Conservation (phyloP, 2,329 filamentous ascomycete genomes). For the Ascochyta koolunga region DNA sequence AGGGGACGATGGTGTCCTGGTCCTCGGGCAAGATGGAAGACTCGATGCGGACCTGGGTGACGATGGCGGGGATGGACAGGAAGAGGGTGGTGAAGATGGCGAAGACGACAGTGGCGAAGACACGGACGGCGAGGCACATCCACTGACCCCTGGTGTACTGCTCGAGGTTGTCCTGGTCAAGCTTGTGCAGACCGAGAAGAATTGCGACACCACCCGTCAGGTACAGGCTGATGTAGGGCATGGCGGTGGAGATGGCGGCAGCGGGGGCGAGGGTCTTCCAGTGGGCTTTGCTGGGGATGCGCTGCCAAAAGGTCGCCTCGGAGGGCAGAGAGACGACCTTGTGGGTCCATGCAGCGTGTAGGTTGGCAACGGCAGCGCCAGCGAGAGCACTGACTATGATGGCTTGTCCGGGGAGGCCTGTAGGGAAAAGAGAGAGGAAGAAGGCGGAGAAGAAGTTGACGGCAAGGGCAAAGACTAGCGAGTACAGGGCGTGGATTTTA, state of each 20-base stretch:
- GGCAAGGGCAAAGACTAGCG: slow-evolving; percentile 34
- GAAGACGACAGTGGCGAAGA: slow-evolving; percentile 46
- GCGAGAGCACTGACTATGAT: slow-evolving; percentile 63
- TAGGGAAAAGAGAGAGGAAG: slow-evolving; percentile 54
- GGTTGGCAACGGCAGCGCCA: slow-evolving; percentile 67
- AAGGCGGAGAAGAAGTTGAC: slow-evolving; percentile 37
- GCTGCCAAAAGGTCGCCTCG: slow-evolving; percentile 64
- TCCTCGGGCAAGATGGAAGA: slow-evolving; percentile 83
- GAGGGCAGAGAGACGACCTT: slow-evolving; percentile 77
- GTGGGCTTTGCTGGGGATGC: slow-evolving; percentile 69
- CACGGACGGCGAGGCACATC: slow-evolving; percentile 50
- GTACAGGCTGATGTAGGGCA: slow-evolving; percentile 60
- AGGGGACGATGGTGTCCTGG: slow-evolving; percentile 83
- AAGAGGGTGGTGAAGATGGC: slow-evolving; percentile 63
- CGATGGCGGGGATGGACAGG: slow-evolving; percentile 77
- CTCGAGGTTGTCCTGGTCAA: slow-evolving; percentile 41
- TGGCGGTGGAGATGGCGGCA: slow-evolving; percentile 66
- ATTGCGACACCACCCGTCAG: slow-evolving; percentile 55
- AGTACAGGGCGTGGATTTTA: slow-evolving; percentile 51
- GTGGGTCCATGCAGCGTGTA: slow-evolving; percentile 83
- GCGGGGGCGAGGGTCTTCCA: slow-evolving; percentile 74
- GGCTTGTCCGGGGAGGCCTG: slow-evolving; percentile 51
- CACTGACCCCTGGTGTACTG: slow-evolving; percentile 42
- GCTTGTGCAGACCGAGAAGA: slow-evolving; percentile 45
- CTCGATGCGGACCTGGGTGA: slow-evolving; percentile 81